Conservation (phyloP, 768 basidiomycete species). For the Scleroderma citrinum region DNA sequence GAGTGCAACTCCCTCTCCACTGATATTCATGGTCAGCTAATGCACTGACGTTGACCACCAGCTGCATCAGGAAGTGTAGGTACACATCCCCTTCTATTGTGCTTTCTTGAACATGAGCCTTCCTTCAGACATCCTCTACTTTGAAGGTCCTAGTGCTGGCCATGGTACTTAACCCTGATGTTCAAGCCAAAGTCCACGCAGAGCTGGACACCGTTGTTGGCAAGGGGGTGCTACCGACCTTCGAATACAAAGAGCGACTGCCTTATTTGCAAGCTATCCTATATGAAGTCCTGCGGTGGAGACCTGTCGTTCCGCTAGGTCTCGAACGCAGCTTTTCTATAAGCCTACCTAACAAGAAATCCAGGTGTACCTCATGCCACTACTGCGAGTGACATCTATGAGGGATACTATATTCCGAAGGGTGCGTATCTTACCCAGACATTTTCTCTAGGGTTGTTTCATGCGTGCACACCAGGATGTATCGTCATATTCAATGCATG, state of each 20-base stretch:
- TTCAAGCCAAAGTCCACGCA: conserved; percentile 4
- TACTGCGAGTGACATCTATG: conserved; percentile 12
- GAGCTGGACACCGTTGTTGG: conserved; percentile 5
- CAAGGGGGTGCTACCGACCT: background rate
- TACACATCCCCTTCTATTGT: background rate
- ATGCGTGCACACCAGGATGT: background rate
- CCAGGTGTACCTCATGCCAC: conserved; percentile 10
- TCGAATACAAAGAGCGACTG: background rate
- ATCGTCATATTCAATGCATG: background rate
- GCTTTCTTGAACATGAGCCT: background rate
- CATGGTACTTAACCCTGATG: conserved; percentile 5
- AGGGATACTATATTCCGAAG: conserved; percentile 16
- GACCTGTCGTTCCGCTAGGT: conserved; percentile 1
- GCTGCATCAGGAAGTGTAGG: background rate
- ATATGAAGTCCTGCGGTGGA: conserved; percentile 6
- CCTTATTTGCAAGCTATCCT: conserved; percentile 7
- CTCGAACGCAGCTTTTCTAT: too few relatives aligned
- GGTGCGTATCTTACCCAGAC: conserved; percentile 1
- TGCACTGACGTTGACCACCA: background rate
- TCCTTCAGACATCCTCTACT: conserved; percentile 1
- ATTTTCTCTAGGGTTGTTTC: background rate
- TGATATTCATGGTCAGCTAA: background rate
- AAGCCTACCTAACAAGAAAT: too few relatives aligned
- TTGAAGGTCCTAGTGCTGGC: conserved; percentile 1
- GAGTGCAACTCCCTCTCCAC: background rate